These are phyloP conservation scores for Euphrasia confusa DNA, from an alignment of 257 asterid species.

Conservation along the genomic window DNA sequence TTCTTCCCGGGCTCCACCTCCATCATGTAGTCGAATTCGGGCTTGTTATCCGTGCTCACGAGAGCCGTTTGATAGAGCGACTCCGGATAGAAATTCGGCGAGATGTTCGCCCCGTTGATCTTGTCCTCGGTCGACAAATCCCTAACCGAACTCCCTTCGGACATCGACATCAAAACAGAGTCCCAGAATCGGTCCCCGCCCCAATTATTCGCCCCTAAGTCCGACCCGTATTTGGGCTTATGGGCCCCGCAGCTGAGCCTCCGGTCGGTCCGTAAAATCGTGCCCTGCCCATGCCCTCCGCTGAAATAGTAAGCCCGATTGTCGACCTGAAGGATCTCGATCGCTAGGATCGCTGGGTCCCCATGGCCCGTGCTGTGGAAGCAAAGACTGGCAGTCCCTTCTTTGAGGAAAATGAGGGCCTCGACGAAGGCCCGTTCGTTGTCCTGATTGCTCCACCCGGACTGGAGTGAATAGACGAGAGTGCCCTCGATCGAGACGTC, in stretches of 20 bases:
- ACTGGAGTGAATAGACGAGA: slow-evolving; percentile 70
- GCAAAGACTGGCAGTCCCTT: slow-evolving; percentile 84
- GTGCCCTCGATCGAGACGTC: slow-evolving; percentile 94
- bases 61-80: slow-evolving; percentile 78
- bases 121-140: slow-evolving; percentile 34
- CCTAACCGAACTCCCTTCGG: slow-evolving; percentile 51
- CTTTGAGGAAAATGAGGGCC: slow-evolving; percentile 71
- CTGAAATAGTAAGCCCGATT: slow-evolving; percentile 70
- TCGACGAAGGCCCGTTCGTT: slow-evolving; percentile 75
- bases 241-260: slow-evolving; percentile 71
- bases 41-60: slow-evolving; percentile 47
- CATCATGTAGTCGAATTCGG: slow-evolving; percentile 60
- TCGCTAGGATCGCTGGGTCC: slow-evolving; percentile 84
- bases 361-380: slow-evolving; percentile 99
- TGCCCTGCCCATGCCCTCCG: slow-evolving; percentile 67
- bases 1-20: slow-evolving; percentile 84
- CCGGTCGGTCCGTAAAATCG: slow-evolving; percentile 69
- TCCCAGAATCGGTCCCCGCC: slow-evolving; percentile 97
- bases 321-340: slow-evolving; percentile 88
- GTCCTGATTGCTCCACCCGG: slow-evolving; percentile 93
- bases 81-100: slow-evolving; percentile 92
- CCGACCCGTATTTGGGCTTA: slow-evolving; percentile 60
- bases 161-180: slow-evolving; percentile 35
- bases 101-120: slow-evolving; percentile 43
- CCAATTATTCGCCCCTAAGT: slow-evolving; percentile 72